These are phyloP conservation scores for Margaritispora aquatica DNA, from an alignment of 495 filamentous ascomycete genomes.

Conservation along the genomic window DNA sequence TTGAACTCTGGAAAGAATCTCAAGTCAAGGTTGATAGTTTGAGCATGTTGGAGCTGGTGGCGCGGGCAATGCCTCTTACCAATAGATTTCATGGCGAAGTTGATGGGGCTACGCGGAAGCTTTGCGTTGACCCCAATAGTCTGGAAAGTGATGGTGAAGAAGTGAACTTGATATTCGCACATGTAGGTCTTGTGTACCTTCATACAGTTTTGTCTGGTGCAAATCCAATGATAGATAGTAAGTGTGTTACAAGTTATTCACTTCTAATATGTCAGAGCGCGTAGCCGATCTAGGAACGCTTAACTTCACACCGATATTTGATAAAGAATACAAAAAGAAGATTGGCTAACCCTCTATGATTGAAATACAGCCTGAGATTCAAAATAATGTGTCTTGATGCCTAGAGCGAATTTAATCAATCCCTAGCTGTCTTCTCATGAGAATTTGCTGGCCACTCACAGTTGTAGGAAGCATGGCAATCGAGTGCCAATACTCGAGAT, in stretches of 20 bases:
- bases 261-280: too few relatives aligned
- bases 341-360: too few relatives aligned
- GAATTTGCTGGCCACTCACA: constrained; percentile 2
- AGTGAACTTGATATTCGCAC: background rate
- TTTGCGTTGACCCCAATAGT: background rate
- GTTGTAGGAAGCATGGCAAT: constrained; percentile 7
- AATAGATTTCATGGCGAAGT: background rate
- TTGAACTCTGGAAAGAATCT: constrained; percentile 2
- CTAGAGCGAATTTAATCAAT: background rate
- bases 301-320: too few relatives aligned
- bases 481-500: background rate
- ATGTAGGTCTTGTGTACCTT: constrained; percentile 1
- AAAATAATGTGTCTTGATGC: background rate
- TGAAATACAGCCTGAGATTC: constrained; percentile 7
- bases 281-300: too few relatives aligned
- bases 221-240: background rate
- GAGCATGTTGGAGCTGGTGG: background rate
- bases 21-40: background rate
- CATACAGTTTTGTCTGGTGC: background rate
- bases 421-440: background rate
- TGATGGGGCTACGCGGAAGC: background rate
- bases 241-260: too few relatives aligned
- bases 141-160: background rate
- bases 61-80: background rate
- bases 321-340: too few relatives aligned